phyloP scores from a whole-genome alignment of 2,329 filamentous ascomycete genomes.

The Ceratocystis alfenasii region DNA sequence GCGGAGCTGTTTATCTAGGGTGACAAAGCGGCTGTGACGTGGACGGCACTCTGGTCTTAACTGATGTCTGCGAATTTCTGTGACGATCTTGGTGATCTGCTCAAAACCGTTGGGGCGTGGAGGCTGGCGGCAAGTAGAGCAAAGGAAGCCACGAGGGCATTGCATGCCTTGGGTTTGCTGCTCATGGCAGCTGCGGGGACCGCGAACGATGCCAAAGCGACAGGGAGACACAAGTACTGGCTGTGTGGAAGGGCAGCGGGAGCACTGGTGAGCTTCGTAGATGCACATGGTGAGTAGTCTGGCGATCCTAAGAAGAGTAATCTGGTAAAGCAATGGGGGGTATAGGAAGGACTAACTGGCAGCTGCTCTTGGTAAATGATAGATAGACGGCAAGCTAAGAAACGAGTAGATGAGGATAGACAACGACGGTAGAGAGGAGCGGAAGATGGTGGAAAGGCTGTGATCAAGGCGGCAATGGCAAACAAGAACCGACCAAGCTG shows the following conservation, averaged over 20 bases:
- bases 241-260: background rate
- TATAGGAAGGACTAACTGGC: conserved; percentile 2
- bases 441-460: background rate
- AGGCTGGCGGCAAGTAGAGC: background rate
- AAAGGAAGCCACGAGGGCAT: background rate
- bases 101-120: conserved; percentile 6
- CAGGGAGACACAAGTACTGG: conserved; percentile 3
- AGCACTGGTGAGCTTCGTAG: conserved; percentile 9
- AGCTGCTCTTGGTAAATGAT: background rate
- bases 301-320: background rate
- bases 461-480: background rate
- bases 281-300: conserved; percentile 7
- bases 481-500: background rate
- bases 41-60: background rate
- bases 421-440: background rate
- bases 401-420: background rate
- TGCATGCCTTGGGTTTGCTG: conserved; percentile 7
- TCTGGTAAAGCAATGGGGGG: background rate
- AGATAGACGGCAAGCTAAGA: background rate
- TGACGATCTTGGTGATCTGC: background rate
- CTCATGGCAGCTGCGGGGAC: background rate
- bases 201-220: conserved; percentile 3
- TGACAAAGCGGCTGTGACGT: background rate
- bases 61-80: background rate
- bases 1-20: background rate